Evolutionary conservation across 257 asterid genomes (phyloP), one percentile per base, ranked within the genome.

Genomic region (Rhazya stricta): DNA sequence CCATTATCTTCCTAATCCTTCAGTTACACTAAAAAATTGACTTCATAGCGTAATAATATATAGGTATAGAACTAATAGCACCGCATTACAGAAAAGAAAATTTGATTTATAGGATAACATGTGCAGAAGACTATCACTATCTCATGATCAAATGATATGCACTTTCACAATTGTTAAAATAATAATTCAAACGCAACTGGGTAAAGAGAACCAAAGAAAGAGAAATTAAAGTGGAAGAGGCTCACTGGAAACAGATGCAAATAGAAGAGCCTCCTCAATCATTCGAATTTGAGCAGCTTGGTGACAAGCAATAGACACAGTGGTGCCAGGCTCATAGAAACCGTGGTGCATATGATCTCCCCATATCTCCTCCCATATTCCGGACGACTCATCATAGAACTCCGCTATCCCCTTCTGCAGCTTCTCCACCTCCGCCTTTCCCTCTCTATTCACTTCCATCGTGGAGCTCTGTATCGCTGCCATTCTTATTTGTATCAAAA

Each of bases 341-440:
- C 99, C 99, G 61, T 95, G 99, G 87, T 95, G 99, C 98, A 92
- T 92, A 81, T 95, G 99, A 77, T 92, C 99, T 46, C 99, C 99
- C 99, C 99, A 95, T 0, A 95, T 79, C 57, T 88, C 85, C 86
- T 95, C 99, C 99, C 98, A 92, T 29, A 91, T 32, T 11, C 90
- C 94, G 10, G 97, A 92, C 4, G 98, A 92, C 76, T 92, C 91
- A 63, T 95, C 97, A 81, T 95, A 95, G 79, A 95, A 82, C 68
- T 95, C 99, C 34, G 98, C 99, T n/a, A 95, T 95, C 43, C 96
- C 98, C 70, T 86, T 91, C 84, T 78, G 84, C 86, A 95, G 68
- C 70, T 79, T 58, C n/a, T 77, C 76, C 65, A 69, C 71, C 48
- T 74, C 63, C 71, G 27, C 25, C 12, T 71, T 77, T 21, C 60